These are phyloP conservation scores for Beauveria pseudobassiana DNA, from an alignment of 2,329 filamentous ascomycete species.

Conservation along the genomic window DNA sequence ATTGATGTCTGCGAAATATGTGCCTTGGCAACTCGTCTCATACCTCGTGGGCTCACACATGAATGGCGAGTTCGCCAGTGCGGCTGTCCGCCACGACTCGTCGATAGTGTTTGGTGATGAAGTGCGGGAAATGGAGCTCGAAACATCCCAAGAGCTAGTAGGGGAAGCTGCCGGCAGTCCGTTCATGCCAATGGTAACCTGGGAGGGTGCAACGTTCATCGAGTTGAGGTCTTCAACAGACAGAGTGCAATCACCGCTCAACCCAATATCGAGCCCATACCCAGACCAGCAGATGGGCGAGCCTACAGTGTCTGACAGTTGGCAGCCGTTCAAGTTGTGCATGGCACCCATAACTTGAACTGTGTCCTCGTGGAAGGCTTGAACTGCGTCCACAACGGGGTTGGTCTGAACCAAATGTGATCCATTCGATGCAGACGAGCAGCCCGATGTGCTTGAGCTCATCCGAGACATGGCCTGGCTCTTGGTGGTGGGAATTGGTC, in stretches of 20 bases:
- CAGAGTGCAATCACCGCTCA: conserved; percentile 37
- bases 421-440: conserved; percentile 42
- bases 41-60: conserved; percentile 5
- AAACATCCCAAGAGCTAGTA: conserved; percentile 44
- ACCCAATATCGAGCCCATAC: conserved; percentile 37
- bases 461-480: conserved; percentile 33
- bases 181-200: conserved; percentile 49
- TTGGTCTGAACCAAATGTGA: conserved; percentile 45
- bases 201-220: conserved; percentile 48
- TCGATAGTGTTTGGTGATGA: conserved; percentile 44
- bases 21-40: background rate
- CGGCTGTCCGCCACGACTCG: conserved; percentile 35
- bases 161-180: conserved; percentile 43
- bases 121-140: conserved; percentile 43
- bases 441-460: conserved; percentile 30
- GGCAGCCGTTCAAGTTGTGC: conserved; percentile 17
- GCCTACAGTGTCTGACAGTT: conserved; percentile 21
- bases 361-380: conserved; percentile 34
- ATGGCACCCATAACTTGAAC: conserved; percentile 29
- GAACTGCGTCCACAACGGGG: conserved; percentile 41
- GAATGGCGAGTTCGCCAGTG: background rate
- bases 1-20: background rate
- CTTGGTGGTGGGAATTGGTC: conserved; percentile 25
- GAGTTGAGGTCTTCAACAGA: conserved; percentile 33
- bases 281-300: conserved; percentile 45